Conservation (phyloP, 257 asterid genomes). For the Nicotiana noctiflora region DNA sequence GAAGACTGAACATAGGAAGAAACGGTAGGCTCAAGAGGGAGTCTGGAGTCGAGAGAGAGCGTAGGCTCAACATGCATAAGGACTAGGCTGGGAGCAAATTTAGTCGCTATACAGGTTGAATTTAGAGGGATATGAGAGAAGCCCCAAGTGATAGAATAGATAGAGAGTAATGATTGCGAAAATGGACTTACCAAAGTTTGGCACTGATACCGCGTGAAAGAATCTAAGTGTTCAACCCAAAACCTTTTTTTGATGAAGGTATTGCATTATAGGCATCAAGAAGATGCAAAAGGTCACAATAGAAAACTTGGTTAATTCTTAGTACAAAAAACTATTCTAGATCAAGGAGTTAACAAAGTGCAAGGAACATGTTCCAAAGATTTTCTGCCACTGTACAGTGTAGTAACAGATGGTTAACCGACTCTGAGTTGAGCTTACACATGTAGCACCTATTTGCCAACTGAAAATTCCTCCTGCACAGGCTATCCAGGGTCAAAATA, state of each 20-base stretch:
- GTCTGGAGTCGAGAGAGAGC: neutral
- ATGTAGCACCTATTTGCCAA: too few relatives aligned
- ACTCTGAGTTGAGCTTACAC: too few relatives aligned
- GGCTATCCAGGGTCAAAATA: too few relatives aligned
- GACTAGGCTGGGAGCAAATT: neutral
- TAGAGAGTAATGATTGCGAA: neutral
- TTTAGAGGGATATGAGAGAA: neutral
- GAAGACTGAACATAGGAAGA: neutral
- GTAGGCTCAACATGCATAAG: neutral
- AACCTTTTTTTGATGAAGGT: neutral
- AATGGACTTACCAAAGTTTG: neutral
- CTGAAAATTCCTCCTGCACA: too few relatives aligned
- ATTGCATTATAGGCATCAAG: too few relatives aligned
- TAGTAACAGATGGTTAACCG: too few relatives aligned
- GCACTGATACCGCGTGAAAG: neutral
- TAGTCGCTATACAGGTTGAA: neutral
- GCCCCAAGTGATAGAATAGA: neutral
- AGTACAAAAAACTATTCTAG: too few relatives aligned
- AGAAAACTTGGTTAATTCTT: too few relatives aligned
- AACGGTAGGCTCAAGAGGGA: neutral
- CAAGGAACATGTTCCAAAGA: too few relatives aligned
- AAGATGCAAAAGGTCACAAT: too few relatives aligned
- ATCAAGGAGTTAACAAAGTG: too few relatives aligned
- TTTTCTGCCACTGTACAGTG: too few relatives aligned
- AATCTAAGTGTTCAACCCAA: neutral